Evolutionary conservation across 176 grass and related monocot species (phyloP).

Genomic region (Microstegium vimineum): DNA sequence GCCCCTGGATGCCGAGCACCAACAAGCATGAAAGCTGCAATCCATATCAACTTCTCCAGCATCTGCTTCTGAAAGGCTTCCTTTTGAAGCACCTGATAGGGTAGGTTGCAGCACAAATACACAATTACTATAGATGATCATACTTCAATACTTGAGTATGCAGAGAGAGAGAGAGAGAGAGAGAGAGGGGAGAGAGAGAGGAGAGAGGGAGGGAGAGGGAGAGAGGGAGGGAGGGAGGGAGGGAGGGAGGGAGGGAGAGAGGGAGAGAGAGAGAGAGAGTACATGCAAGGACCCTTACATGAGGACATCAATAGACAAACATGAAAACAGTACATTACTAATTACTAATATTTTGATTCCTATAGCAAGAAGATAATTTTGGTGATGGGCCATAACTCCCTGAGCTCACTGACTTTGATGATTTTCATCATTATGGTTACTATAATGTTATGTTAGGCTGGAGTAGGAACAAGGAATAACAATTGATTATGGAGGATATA

Average conservation of each 20-base stretch:
- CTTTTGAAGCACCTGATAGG: slow-evolving; percentile 75
- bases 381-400: neutral
- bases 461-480: neutral
- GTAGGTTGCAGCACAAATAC: neutral
- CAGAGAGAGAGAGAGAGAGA: too few species aligned
- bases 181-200: too few species aligned
- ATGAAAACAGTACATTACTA: neutral
- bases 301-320: neutral
- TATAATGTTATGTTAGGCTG: neutral
- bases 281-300: neutral
- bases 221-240: too few species aligned
- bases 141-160: neutral
- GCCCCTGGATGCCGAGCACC: slow-evolving; percentile 89
- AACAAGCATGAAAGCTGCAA: slow-evolving; percentile 95
- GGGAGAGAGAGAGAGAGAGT: too few species aligned
- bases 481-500: neutral
- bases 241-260: too few species aligned
- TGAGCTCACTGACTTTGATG: neutral
- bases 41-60: slow-evolving; percentile 98
- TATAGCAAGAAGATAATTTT: neutral
- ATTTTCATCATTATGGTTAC: neutral
- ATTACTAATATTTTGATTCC: neutral
- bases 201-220: too few species aligned
- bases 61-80: slow-evolving; percentile 92
- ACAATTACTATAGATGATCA: neutral